Percentiles rank a stretch among this genome's conserved stretches.
Evolutionary conservation across 2,329 filamentous ascomycete species (phyloP).

Genomic region (Torrubiella hemipterigena): DNA sequence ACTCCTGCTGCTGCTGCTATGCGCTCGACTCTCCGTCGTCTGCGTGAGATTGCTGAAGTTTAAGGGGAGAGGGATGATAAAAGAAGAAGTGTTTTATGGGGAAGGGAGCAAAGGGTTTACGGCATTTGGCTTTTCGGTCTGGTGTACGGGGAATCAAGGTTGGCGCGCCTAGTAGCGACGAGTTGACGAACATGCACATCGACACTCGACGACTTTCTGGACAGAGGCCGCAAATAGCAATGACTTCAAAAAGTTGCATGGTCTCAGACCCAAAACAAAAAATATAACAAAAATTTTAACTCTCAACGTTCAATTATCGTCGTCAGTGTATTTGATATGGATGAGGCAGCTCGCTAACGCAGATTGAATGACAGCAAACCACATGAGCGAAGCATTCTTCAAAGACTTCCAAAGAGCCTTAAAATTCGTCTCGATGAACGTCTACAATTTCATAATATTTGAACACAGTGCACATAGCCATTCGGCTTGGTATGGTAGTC

Average conservation of each 20-base stretch:
- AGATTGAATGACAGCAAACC: too few relatives aligned
- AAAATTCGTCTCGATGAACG: too few relatives aligned
- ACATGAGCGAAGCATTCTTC: too few relatives aligned
- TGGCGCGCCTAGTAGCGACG: conserved; percentile 29
- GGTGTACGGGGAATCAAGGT: conserved; percentile 32
- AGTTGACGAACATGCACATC: conserved; percentile 26
- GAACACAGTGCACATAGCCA: too few relatives aligned
- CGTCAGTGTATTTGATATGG: too few relatives aligned
- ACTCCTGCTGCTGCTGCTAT: conserved; percentile 89
- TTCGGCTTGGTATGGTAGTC: too few relatives aligned
- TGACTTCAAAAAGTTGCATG: conserved; percentile 24
- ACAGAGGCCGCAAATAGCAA: conserved; percentile 31
- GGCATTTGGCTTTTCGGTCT: conserved; percentile 33
- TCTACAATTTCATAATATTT: too few relatives aligned
- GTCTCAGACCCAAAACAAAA: conserved; percentile 18
- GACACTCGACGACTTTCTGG: conserved; percentile 24
- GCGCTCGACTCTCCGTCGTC: conserved; percentile 90
- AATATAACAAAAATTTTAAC: conserved; percentile 10
- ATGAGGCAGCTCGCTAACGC: too few relatives aligned
- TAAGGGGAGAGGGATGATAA: conserved; percentile 33
- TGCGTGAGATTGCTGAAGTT: conserved; percentile 95
- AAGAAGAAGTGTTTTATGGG: conserved; percentile 8
- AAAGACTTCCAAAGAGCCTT: too few relatives aligned
- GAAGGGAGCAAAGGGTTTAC: conserved; percentile 18
- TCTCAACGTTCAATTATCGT: too few relatives aligned